A percentile compares a stretch with the other conserved stretches of the same genome.
phyloP scores from a whole-genome alignment of 306 rosid species.

The Dryas alaskensis region DNA sequence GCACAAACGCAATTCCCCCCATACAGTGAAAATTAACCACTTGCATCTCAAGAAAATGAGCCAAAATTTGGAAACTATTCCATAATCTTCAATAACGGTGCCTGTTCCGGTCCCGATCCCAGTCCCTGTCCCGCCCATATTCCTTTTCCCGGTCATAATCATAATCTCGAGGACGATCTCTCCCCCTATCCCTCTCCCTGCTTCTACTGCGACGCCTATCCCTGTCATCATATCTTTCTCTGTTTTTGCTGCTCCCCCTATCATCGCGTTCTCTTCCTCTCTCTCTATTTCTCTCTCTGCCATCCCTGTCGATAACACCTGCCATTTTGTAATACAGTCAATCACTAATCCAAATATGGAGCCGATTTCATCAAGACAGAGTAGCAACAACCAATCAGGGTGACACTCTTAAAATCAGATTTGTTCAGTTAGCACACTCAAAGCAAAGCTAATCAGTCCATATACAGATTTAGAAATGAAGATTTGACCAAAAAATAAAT shows the following conservation, averaged over 20 bases:
- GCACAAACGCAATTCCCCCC: slow-evolving; percentile 6
- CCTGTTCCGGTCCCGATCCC: slow-evolving; percentile 42
- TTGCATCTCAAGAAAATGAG: slow-evolving; percentile 13
- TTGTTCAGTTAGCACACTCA: background rate
- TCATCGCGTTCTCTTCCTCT: slow-evolving; percentile 70
- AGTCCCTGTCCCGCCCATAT: slow-evolving; percentile 61
- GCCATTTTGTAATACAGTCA: slow-evolving; percentile 24
- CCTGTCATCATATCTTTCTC: slow-evolving; percentile 51
- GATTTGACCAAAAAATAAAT: too few species aligned
- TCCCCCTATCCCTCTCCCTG: slow-evolving; percentile 74
- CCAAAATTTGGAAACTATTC: slow-evolving; percentile 21
- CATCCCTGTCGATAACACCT: slow-evolving; percentile 73
- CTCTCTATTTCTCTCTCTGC: slow-evolving; percentile 77
- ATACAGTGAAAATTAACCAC: slow-evolving; percentile 16
- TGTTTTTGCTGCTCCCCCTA: slow-evolving; percentile 54
- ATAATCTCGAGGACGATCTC: slow-evolving; percentile 66
- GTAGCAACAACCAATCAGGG: background rate
- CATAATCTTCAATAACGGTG: slow-evolving; percentile 50
- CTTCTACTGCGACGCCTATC: slow-evolving; percentile 72
- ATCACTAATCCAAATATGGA: slow-evolving; percentile 14
- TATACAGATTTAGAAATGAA: background rate
- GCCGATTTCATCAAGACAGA: background rate
- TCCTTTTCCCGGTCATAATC: slow-evolving; percentile 61
- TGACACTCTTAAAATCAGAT: background rate
- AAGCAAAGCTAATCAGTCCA: background rate